Evolutionary conservation across 2,329 filamentous ascomycete species (phyloP).

Genomic region (Chlorencoelia australis): DNA sequence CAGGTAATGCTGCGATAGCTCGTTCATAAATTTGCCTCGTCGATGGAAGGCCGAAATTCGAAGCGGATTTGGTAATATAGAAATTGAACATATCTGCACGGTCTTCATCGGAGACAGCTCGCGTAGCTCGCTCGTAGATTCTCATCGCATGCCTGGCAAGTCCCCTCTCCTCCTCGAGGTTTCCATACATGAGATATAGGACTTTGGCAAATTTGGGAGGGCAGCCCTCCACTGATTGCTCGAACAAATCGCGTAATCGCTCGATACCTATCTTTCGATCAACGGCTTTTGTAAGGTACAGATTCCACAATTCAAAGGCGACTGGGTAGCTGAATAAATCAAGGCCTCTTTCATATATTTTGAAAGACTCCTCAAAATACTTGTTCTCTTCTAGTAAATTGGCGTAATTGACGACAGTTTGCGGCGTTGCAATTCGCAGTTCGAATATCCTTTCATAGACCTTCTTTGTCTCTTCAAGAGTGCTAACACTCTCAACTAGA

Average conservation of each 20-base stretch:
- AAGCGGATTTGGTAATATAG: conserved; percentile 97
- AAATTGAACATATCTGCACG: conserved; percentile 97
- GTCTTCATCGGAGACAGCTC: conserved; percentile 90
- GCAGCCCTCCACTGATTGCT: conserved; percentile 91
- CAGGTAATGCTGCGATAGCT: conserved; percentile 85
- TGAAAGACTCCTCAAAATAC: conserved; percentile 97
- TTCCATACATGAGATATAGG: conserved; percentile 96
- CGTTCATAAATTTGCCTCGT: conserved; percentile 94
- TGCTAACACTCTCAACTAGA: conserved; percentile 87
- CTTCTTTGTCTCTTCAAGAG: conserved; percentile 82
- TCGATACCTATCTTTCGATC: conserved; percentile 95
- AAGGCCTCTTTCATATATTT: conserved; percentile 88
- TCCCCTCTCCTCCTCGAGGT: conserved; percentile 89
- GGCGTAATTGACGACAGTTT: conserved; percentile 97
- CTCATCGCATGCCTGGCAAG: conserved; percentile 95
- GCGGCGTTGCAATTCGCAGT: conserved; percentile 91
- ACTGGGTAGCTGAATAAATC: conserved; percentile 99
- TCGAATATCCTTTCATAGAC: conserved; percentile 98
- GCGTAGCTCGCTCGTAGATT: conserved; percentile 94
- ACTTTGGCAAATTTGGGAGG: conserved; percentile 94
- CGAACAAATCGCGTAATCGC: conserved; percentile 85
- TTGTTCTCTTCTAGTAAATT: conserved; percentile 89
- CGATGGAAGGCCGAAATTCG: conserved; percentile 93
- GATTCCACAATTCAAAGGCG: conserved; percentile 96
- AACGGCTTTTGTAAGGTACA: conserved; percentile 95